Percentiles rank a stretch among this genome's conserved stretches.
Conservation (phyloP, 1,284 basidiomycete genomes). For the Cutaneotrichosporon daszewskae region DNA sequence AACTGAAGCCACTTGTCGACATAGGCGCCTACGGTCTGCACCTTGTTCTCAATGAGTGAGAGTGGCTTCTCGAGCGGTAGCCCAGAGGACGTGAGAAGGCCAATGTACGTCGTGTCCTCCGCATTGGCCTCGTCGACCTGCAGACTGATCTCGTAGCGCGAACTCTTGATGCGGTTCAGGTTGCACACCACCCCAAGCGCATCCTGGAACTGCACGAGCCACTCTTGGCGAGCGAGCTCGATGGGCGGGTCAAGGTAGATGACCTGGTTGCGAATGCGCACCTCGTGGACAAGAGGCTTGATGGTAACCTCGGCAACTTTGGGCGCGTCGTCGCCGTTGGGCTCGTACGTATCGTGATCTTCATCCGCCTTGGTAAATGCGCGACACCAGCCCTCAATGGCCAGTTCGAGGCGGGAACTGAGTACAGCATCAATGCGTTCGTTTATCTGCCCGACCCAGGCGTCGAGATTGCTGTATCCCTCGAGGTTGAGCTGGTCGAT, state of each 20-base stretch:
- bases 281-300: constrained; percentile 84
- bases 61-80: constrained; percentile 77
- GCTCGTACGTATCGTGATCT: constrained; percentile 47
- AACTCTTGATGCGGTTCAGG: constrained; percentile 80
- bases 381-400: constrained; percentile 79
- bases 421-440: constrained; percentile 77
- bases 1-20: constrained; percentile 98
- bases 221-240: constrained; percentile 83
- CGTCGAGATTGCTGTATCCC: constrained; percentile 94
- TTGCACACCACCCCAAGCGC: constrained; percentile 86
- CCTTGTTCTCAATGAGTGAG: constrained; percentile 77
- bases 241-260: constrained; percentile 98
- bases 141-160: constrained; percentile 89
- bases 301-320: constrained; percentile 38
- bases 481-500: constrained; percentile 93
- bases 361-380: constrained; percentile 74
- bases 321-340: neutral
- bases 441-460: constrained; percentile 89
- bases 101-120: constrained; percentile 72
- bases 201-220: constrained; percentile 86
- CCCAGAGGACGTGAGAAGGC: constrained; percentile 66
- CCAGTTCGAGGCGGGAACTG: constrained; percentile 66
- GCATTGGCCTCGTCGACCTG: constrained; percentile 64
- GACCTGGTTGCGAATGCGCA: constrained; percentile 96
- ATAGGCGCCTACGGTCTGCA: constrained; percentile 68